Conservation (phyloP, 225 moss, liverwort and hornwort genomes). For the Asterella californica region DNA sequence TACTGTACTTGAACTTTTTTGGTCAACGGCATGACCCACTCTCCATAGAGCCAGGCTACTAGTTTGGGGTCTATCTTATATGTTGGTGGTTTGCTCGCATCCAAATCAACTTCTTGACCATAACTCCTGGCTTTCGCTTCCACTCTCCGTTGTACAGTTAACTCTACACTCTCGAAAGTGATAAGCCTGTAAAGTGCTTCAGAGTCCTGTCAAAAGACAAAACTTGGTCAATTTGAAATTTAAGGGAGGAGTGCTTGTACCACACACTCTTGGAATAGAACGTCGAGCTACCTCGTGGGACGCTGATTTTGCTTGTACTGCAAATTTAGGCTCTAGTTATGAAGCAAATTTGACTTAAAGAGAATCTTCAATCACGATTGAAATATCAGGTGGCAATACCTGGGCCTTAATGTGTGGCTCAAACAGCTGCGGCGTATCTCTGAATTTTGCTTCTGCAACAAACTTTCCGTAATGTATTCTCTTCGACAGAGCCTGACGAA, state of each 20-base stretch:
- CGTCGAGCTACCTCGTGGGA: too few species aligned
- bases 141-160: conserved; percentile 72
- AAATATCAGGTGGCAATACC: conserved; percentile 32
- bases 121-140: conserved; percentile 73
- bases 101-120: conserved; percentile 70
- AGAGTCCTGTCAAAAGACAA: conserved; percentile 47
- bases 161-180: conserved; percentile 69
- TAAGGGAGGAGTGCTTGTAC: too few species aligned
- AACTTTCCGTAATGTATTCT: conserved; percentile 98
- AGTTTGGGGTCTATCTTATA: conserved; percentile 78
- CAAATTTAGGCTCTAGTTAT: too few species aligned
- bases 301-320: too few species aligned
- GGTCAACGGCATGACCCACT: too few species aligned
- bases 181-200: conserved; percentile 74
- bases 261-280: too few species aligned
- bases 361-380: not conserved
- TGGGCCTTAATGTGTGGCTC: conserved; percentile 65
- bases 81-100: conserved; percentile 45
- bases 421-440: conserved; percentile 57
- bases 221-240: not conserved
- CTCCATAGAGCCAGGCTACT: conserved; percentile 70
- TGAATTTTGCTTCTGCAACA: conserved; percentile 93
- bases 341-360: too few species aligned
- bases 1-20: conserved; percentile 93
- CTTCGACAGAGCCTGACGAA: conserved; percentile 75